These are phyloP conservation scores for Penicillium sp. DNA, from an alignment of 2,329 filamentous ascomycete species.

Conservation along the genomic window DNA sequence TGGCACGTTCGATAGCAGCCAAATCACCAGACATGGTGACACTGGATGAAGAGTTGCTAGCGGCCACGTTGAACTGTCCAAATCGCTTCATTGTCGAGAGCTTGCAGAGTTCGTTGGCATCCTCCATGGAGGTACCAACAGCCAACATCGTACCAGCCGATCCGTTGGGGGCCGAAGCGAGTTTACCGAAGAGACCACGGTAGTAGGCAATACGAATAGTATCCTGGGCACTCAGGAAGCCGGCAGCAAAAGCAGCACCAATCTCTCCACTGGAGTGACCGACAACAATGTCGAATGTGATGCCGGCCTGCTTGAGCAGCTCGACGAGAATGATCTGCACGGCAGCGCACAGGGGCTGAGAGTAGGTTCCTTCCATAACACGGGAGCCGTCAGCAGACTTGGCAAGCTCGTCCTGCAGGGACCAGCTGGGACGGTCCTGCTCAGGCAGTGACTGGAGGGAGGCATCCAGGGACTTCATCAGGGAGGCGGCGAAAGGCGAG, in stretches of 20 bases:
- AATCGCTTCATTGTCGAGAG: neutral
- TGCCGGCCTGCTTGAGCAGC: conserved; percentile 45
- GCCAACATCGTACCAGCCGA: conserved; percentile 16
- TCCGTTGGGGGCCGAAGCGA: neutral
- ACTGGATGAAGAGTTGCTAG: conserved; percentile 18
- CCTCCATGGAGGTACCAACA: conserved; percentile 8
- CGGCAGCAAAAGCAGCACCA: conserved; percentile 49
- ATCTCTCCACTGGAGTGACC: conserved; percentile 54
- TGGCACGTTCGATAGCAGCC: conserved; percentile 20
- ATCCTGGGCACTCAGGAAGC: conserved; percentile 42
- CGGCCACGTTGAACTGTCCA: conserved; percentile 15
- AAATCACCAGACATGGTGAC: conserved; percentile 25
- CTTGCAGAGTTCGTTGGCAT: conserved; percentile 3
- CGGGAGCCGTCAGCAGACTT: conserved; percentile 1
- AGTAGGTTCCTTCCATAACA: conserved; percentile 8
- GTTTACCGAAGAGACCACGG: conserved; percentile 29
- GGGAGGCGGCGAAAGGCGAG: conserved; percentile 1
- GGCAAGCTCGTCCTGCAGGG: conserved; percentile 8
- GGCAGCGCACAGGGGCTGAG: conserved; percentile 37
- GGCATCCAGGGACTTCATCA: conserved; percentile 5
- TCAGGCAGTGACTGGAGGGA: conserved; percentile 9
- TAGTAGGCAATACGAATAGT: conserved; percentile 45
- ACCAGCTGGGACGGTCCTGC: conserved; percentile 17
- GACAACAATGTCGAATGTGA: conserved; percentile 41
- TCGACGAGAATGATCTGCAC: conserved; percentile 50